A percentile compares a stretch with the other conserved stretches of the same genome.
phyloP scores from a whole-genome alignment of 371 early-diverging fungal genomes.

The Encephalitozoon hellem region DNA sequence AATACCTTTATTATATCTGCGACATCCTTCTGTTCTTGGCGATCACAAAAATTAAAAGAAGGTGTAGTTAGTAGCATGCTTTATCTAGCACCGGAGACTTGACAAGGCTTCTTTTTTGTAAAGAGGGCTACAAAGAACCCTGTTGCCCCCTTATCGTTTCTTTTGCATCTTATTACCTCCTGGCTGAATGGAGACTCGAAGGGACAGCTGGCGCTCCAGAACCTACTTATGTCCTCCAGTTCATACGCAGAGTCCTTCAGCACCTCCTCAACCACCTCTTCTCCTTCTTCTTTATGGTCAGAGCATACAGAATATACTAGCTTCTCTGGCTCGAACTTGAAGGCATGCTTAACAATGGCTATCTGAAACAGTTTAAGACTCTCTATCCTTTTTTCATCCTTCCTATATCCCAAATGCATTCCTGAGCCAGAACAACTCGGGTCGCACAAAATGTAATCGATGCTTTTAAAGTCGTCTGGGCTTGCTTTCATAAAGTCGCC shows the following conservation, averaged over 20 bases:
- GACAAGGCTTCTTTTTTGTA: slow-evolving; percentile 27
- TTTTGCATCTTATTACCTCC: slow-evolving; percentile 42
- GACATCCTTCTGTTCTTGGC: not conserved
- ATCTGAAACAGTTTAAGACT: slow-evolving; percentile 57
- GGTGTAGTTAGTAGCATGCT: not conserved
- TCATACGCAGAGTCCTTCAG: slow-evolving; percentile 54
- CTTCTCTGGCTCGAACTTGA: slow-evolving; percentile 66
- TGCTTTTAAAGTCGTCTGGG: slow-evolving; percentile 50
- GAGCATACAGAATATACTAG: slow-evolving; percentile 91
- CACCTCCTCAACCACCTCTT: slow-evolving; percentile 68
- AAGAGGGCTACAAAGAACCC: slow-evolving; percentile 55
- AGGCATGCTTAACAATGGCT: slow-evolving; percentile 49
- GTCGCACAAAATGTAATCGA: slow-evolving; percentile 82
- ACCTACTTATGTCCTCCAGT: slow-evolving; percentile 63
- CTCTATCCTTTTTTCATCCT: slow-evolving; percentile 65
- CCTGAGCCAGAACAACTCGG: slow-evolving; percentile 96
- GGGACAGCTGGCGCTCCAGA: slow-evolving; percentile 56
- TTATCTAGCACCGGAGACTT: not conserved
- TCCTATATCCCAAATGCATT: slow-evolving; percentile 62
- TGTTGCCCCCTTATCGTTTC: slow-evolving; percentile 19
- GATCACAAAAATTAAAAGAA: not conserved
- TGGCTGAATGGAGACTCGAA: slow-evolving; percentile 37
- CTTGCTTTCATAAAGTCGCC: slow-evolving; percentile 62
- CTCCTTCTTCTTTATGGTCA: slow-evolving; percentile 81
- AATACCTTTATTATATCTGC: not conserved